These are phyloP conservation scores for Dactylellina cionopaga DNA, from an alignment of 2,329 filamentous ascomycete genomes.

Conservation along the genomic window DNA sequence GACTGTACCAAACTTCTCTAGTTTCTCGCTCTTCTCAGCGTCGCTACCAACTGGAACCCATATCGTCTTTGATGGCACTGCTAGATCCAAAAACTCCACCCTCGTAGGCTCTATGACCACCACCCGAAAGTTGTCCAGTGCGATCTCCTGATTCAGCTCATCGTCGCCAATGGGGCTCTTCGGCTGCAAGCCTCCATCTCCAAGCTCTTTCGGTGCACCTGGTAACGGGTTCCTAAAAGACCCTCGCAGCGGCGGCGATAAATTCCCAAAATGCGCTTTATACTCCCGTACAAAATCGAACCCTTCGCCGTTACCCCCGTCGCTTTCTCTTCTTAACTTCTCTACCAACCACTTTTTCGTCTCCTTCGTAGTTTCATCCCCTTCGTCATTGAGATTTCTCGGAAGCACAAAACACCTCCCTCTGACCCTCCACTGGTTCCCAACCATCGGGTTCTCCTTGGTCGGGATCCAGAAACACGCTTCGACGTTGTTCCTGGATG, in stretches of 20 bases:
- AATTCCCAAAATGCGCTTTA: constrained; percentile 88
- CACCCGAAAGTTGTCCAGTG: constrained; percentile 76
- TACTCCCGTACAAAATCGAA: constrained; percentile 85
- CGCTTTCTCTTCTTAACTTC: constrained; percentile 1
- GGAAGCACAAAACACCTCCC: constrained; percentile 80
- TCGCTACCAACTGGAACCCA: constrained; percentile 43
- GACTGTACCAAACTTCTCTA: constrained; percentile 27
- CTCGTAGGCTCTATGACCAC: constrained; percentile 81
- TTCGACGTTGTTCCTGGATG: constrained; percentile 68
- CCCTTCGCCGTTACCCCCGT: constrained; percentile 59
- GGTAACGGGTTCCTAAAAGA: constrained; percentile 77
- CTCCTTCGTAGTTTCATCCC: constrained; percentile 48
- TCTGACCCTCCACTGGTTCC: constrained; percentile 80
- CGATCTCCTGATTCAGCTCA: constrained; percentile 71
- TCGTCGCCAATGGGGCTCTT: constrained; percentile 56
- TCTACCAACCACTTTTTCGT: constrained; percentile 56
- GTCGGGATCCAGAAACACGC: constrained; percentile 77
- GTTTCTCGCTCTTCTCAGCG: constrained; percentile 31
- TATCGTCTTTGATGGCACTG: constrained; percentile 3
- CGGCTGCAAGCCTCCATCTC: constrained; percentile 13
- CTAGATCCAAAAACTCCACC: constrained; percentile 66
- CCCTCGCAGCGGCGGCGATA: constrained; percentile 81
- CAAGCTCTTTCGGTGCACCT: constrained; percentile 69
- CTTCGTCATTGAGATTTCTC: constrained; percentile 61
- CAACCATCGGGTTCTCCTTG: constrained; percentile 68